A percentile compares a stretch with the other conserved stretches of the same genome.
These are phyloP conservation scores for Colletotrichum lentis DNA, from an alignment of 2,329 filamentous ascomycete genomes.

Conservation along the genomic window DNA sequence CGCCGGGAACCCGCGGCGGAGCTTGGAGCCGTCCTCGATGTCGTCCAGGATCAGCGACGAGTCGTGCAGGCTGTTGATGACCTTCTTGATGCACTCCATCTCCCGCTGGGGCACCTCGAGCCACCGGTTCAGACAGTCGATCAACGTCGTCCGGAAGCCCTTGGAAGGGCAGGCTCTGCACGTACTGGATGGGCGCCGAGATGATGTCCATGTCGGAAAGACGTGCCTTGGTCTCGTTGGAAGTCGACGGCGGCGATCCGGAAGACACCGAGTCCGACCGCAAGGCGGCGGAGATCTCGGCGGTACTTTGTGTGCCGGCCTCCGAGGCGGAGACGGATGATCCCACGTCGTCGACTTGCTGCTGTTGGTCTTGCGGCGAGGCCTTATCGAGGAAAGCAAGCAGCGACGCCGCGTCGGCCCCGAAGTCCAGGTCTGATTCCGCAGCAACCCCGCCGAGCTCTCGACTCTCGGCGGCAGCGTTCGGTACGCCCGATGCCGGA, in stretches of 20 bases:
- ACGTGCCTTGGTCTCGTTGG: background rate
- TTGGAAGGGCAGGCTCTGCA: background rate
- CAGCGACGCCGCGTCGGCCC: background rate
- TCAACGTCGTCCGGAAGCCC: background rate
- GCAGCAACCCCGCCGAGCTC: too few species aligned
- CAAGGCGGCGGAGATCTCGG: background rate
- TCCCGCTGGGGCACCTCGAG: background rate
- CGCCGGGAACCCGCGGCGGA: slow-evolving; percentile 81
- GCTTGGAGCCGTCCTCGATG: slow-evolving; percentile 80
- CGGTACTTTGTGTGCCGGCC: background rate
- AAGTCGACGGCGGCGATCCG: background rate
- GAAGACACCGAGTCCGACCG: background rate
- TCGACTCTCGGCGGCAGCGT: background rate
- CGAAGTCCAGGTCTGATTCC: background rate
- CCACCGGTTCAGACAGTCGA: background rate
- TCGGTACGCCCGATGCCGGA: background rate
- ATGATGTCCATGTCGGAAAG: background rate
- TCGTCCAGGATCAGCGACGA: slow-evolving; percentile 66
- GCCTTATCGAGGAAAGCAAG: background rate
- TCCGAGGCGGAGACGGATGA: background rate
- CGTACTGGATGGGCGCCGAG: background rate
- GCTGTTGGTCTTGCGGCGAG: background rate
- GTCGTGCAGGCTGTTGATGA: background rate
- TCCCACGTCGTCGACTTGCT: background rate
- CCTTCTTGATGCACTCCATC: background rate